These are phyloP conservation scores for Tuber umbilicatum DNA, from an alignment of 495 filamentous ascomycete species.

Conservation along the genomic window DNA sequence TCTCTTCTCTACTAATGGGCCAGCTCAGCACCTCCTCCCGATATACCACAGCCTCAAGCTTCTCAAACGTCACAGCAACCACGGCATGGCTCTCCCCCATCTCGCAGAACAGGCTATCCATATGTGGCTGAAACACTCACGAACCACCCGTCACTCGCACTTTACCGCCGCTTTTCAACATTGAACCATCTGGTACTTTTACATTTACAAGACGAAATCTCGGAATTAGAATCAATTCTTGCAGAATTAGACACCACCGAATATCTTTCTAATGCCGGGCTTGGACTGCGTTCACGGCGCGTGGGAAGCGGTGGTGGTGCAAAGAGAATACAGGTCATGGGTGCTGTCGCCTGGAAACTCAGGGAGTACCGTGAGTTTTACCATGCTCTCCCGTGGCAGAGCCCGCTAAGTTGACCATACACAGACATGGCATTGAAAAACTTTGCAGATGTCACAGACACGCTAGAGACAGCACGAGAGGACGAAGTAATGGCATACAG, in stretches of 20 bases:
- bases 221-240: constrained; percentile 65
- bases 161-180: constrained; percentile 79
- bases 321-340: constrained; percentile 56
- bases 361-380: constrained; percentile 70
- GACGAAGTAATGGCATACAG: constrained; percentile 26
- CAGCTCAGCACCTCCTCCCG: not conserved
- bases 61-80: constrained; percentile 9
- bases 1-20: not conserved
- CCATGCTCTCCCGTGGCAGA: not conserved
- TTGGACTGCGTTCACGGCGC: constrained; percentile 59
- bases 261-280: constrained; percentile 54
- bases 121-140: constrained; percentile 32
- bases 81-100: constrained; percentile 4
- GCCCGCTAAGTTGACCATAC: constrained; percentile 5
- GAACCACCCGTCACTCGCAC: constrained; percentile 32
- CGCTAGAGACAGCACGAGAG: constrained; percentile 14
- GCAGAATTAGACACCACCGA: constrained; percentile 52
- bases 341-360: constrained; percentile 64
- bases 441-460: constrained; percentile 21
- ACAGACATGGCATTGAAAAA: constrained; percentile 33
- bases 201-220: constrained; percentile 79
- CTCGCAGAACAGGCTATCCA: constrained; percentile 30
- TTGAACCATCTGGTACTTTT: constrained; percentile 80
- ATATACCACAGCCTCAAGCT: constrained; percentile 3
- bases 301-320: constrained; percentile 67